phyloP scores from a whole-genome alignment of 257 asterid genomes.

The Scutellaria galericulata region DNA sequence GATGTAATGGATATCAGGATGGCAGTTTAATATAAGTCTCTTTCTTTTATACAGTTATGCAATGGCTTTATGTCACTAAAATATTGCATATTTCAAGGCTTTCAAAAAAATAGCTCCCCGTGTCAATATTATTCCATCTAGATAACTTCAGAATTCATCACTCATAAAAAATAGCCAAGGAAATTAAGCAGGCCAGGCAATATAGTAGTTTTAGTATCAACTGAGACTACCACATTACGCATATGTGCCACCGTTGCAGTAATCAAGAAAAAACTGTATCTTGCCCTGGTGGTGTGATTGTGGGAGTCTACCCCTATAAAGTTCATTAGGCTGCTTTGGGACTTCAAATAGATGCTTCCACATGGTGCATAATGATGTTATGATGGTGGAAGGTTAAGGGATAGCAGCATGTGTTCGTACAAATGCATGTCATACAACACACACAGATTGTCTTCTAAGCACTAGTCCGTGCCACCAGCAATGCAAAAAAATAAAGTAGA shows the following conservation, averaged over 20 bases:
- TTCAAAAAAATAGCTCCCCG: not conserved
- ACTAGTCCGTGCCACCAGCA: not conserved
- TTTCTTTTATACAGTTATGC: not conserved
- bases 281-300: not conserved
- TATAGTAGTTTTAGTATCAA: not conserved
- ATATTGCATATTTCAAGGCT: not conserved
- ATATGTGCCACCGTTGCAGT: not conserved
- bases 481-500: not conserved
- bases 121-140: not conserved
- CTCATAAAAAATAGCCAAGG: not conserved
- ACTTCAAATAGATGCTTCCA: not conserved
- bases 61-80: slow-evolving; percentile 6
- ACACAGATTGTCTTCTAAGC: not conserved
- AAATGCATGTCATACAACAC: not conserved
- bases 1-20: not conserved
- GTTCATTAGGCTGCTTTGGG: not conserved
- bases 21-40: slow-evolving; percentile 15
- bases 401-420: not conserved
- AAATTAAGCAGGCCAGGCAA: not conserved
- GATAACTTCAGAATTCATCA: slow-evolving; percentile 1
- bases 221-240: not conserved
- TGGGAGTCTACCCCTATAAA: not conserved
- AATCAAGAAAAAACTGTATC: not conserved
- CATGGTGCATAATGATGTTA: slow-evolving; percentile 5
- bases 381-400: not conserved